These are phyloP conservation scores for Coemansia sp. DNA, from an alignment of 192 early-diverging fungal genomes.

Conservation along the genomic window DNA sequence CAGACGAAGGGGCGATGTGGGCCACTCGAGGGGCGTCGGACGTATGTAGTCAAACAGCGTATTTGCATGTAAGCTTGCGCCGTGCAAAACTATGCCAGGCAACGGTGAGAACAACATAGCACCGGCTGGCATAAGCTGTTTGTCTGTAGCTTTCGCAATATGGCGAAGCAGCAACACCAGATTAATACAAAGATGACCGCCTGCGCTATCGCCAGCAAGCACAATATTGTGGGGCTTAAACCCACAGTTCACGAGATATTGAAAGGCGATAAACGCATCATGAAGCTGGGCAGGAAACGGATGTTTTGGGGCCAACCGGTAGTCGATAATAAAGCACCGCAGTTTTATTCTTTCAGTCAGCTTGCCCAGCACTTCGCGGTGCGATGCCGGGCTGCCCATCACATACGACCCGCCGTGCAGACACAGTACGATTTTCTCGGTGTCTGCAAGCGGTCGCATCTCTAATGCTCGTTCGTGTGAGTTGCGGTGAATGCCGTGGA, in stretches of 20 bases:
- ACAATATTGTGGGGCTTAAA: constrained; percentile 63
- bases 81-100: constrained; percentile 17
- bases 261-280: constrained; percentile 60
- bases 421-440: constrained; percentile 60
- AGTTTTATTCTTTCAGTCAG: constrained; percentile 55
- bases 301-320: constrained; percentile 38
- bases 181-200: constrained; percentile 62
- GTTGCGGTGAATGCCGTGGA: not conserved
- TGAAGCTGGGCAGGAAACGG: constrained; percentile 63
- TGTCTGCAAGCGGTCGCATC: constrained; percentile 5
- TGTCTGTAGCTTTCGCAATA: constrained; percentile 24
- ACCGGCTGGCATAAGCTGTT: constrained; percentile 46
- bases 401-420: constrained; percentile 76
- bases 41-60: constrained; percentile 25
- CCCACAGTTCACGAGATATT: constrained; percentile 57
- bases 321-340: constrained; percentile 47
- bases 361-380: constrained; percentile 51
- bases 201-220: constrained; percentile 69
- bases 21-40: constrained; percentile 16
- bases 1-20: constrained; percentile 18
- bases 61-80: constrained; percentile 23
- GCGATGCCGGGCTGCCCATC: constrained; percentile 51
- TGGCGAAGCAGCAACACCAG: constrained; percentile 64
- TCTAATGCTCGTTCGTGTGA: not conserved
- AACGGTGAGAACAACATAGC: constrained; percentile 59